phyloP scores from a whole-genome alignment of 2,329 filamentous ascomycete species.

The Pyrenophora seminiperda region DNA sequence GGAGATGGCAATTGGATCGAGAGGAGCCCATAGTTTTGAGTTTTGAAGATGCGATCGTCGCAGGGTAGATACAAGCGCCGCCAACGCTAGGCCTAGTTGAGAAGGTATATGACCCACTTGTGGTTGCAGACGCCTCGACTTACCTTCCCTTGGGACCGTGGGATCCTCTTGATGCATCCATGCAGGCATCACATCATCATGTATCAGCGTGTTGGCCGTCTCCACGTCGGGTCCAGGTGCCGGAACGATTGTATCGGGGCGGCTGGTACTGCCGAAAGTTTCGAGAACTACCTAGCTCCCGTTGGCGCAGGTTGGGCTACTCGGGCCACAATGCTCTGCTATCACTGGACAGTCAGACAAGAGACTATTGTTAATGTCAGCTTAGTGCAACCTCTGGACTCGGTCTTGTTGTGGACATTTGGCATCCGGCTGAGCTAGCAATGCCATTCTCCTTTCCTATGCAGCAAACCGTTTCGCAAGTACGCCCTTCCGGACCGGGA shows the following conservation, averaged over 20 bases:
- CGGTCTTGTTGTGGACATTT: neutral
- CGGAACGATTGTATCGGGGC: neutral
- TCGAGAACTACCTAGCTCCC: conserved; percentile 1
- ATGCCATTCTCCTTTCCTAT: neutral
- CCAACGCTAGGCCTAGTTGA: neutral
- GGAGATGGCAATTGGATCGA: neutral
- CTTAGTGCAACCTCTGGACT: too few species aligned
- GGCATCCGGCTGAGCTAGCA: neutral
- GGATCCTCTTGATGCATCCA: too few species aligned
- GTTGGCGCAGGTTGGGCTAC: conserved; percentile 9
- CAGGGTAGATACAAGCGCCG: neutral
- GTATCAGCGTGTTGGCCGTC: too few species aligned
- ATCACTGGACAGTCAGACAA: neutral
- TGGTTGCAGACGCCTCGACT: too few species aligned
- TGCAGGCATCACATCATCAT: too few species aligned
- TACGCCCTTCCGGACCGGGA: neutral
- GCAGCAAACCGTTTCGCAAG: neutral
- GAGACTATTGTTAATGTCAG: neutral
- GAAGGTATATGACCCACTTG: too few species aligned
- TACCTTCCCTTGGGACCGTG: too few species aligned
- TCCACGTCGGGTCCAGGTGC: too few species aligned
- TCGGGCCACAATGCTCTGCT: neutral
- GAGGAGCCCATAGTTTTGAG: neutral
- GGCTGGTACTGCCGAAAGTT: neutral
- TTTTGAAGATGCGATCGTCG: neutral